These are phyloP conservation scores for Myrica gale DNA, from an alignment of 306 rosid species.

Conservation along the genomic window DNA sequence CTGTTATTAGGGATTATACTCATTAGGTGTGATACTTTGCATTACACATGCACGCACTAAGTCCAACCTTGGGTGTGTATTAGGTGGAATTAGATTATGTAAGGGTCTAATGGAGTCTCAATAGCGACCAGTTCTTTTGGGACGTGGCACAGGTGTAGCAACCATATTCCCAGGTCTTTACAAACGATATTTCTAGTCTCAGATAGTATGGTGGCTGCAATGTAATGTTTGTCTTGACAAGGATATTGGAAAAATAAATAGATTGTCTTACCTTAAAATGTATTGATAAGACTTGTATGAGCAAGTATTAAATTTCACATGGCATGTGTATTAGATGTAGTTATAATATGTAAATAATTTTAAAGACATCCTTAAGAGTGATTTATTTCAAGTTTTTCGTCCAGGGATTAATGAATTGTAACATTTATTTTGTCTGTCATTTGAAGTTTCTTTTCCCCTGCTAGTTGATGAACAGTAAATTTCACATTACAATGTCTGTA, in stretches of 20 bases:
- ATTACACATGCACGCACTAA: background rate
- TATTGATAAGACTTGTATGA: no score
- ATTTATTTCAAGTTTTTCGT: no score
- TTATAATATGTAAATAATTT: no score
- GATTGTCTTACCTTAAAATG: background rate
- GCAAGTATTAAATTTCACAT: background rate
- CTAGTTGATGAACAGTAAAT: background rate
- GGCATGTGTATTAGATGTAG: no score
- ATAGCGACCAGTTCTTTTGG: background rate
- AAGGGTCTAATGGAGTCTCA: background rate
- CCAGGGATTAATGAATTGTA: background rate
- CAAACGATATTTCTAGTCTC: no score
- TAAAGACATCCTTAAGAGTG: background rate
- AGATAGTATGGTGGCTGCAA: no score
- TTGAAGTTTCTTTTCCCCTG: background rate
- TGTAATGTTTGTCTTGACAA: background rate
- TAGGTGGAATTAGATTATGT: background rate
- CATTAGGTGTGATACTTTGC: background rate
- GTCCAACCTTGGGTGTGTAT: background rate
- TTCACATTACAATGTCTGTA: constrained; percentile 4
- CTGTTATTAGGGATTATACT: no score
- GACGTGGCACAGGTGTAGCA: background rate
- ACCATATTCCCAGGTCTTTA: background rate
- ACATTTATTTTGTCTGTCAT: background rate
- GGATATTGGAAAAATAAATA: no score